Percentiles rank a stretch among this genome's conserved stretches.
These are phyloP conservation scores for Hondaea fermentalgiana DNA, from an alignment of 108 stramenopile species.

Conservation along the genomic window DNA sequence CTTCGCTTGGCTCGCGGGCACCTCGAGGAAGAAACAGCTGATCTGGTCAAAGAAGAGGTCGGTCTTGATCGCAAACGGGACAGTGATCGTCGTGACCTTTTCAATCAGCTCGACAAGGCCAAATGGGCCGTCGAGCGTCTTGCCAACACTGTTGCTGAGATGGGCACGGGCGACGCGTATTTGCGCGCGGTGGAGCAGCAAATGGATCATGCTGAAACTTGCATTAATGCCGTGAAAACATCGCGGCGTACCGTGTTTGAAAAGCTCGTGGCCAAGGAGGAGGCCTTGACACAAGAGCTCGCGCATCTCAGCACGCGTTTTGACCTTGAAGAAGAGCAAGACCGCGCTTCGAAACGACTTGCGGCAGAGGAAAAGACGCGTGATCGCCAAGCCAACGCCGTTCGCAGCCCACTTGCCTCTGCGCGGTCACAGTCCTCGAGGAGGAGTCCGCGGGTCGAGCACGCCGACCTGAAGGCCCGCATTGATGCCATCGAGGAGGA, in stretches of 20 bases:
- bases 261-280: background rate
- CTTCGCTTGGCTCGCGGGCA: background rate
- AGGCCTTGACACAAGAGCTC: background rate
- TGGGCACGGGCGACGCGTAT: background rate
- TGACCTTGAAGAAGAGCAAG: background rate
- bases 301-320: background rate
- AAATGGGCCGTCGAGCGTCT: background rate
- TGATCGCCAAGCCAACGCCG: too few species aligned
- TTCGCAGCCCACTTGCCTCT: background rate
- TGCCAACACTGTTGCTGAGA: background rate
- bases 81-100: background rate
- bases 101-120: background rate
- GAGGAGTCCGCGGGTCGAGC: background rate
- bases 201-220: background rate
- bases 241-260: background rate
- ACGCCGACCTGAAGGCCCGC: background rate
- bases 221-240: background rate
- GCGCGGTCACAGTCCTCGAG: background rate
- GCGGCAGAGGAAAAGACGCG: background rate
- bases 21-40: background rate
- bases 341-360: background rate
- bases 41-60: background rate
- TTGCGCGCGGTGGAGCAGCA: background rate
- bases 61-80: background rate
- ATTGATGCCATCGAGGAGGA: background rate